Evolutionary conservation across 1,284 basidiomycete species (phyloP), one percentile per base, ranked within the genome.

Genomic region (Marasmius tenuissimus): DNA sequence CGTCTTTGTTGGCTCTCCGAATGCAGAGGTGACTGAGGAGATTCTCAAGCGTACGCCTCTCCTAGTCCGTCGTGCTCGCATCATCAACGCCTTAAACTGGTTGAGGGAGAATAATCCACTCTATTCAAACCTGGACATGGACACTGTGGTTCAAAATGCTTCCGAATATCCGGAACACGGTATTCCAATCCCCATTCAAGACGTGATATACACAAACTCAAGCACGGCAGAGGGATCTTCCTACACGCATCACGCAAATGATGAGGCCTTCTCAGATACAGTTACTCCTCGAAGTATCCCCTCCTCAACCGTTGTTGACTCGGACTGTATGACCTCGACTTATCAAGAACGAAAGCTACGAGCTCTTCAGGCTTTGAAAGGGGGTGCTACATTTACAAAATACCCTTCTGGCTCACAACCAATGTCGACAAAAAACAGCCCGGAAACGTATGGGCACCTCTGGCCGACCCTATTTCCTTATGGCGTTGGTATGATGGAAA

Each of bases 401-500:
- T 27, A 27, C 27, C 27, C 27, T 2, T 27, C 27, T 2, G 27
- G 27, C 27, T 27, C 27, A 27, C 2, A n/a, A n/a, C n/a, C n/a
- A n/a, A n/a, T n/a, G n/a, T n/a, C n/a, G n/a, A n/a, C n/a, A n/a
- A n/a, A n/a, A n/a, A n/a, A n/a, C n/a, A n/a, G n/a, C n/a, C n/a
- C n/a, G n/a, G n/a, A n/a, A n/a, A n/a, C n/a, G n/a, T 65, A 27
- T 57, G 64, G 59, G 2, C 22, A 54, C 10, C 53, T 63, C 1
- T 65, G 55, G 55, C 64, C 64, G 18, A 65, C 59, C 1, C 48
- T 65, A 7, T 65, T 63, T 33, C 64, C 64, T 0, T 65, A 62
- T 18, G 63, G 63, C 4, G 61, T 62, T 33, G 63, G 61, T 1
- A 65, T 63, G 59, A 48, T 65, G 48, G 59, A 65, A n/a, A 45